Percentiles rank a stretch among this genome's conserved stretches.
These are phyloP conservation scores for Cyberlindnera xylosilytica DNA, from an alignment of 805 yeast species.

Conservation along the genomic window DNA sequence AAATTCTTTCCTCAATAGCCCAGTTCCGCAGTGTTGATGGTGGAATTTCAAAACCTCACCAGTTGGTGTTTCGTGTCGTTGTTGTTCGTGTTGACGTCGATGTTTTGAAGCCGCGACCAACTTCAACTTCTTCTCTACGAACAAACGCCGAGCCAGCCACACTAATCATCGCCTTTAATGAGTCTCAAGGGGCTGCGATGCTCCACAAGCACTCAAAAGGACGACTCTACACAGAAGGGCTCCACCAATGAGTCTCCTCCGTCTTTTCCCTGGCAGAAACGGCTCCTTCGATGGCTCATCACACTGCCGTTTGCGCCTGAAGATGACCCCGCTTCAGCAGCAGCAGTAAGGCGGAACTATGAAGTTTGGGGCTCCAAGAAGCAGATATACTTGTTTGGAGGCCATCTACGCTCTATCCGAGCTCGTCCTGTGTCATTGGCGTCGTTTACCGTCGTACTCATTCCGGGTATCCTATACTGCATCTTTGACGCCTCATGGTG, in stretches of 20 bases:
- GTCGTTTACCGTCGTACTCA: slow-evolving; percentile 33
- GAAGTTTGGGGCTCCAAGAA: slow-evolving; percentile 39
- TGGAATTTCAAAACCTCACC: no score
- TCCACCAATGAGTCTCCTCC: no score
- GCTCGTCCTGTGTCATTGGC: slow-evolving; percentile 38
- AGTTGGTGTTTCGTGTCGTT: no score
- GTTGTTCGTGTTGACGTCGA: no score
- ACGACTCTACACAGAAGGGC: no score
- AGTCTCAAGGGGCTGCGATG: background rate
- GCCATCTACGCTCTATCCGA: slow-evolving; percentile 49
- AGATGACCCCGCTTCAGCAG: background rate
- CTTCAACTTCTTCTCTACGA: no score
- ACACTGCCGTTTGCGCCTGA: slow-evolving; percentile 14
- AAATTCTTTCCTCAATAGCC: no score
- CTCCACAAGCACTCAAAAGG: background rate
- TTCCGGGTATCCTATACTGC: slow-evolving; percentile 53
- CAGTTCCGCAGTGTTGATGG: no score
- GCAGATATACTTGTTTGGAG: slow-evolving; percentile 60
- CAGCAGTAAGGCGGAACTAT: slow-evolving; percentile 34
- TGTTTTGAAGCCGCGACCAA: no score
- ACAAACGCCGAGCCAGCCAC: no score
- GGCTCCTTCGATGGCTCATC: slow-evolving; percentile 24
- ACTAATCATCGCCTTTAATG: background rate
- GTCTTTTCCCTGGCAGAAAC: slow-evolving; percentile 4
- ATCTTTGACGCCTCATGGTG: slow-evolving; percentile 40